A percentile compares a stretch with the other conserved stretches of the same genome.
Conservation (phyloP, 2,329 filamentous ascomycete genomes). For the Diaporthe citrichinensis region DNA sequence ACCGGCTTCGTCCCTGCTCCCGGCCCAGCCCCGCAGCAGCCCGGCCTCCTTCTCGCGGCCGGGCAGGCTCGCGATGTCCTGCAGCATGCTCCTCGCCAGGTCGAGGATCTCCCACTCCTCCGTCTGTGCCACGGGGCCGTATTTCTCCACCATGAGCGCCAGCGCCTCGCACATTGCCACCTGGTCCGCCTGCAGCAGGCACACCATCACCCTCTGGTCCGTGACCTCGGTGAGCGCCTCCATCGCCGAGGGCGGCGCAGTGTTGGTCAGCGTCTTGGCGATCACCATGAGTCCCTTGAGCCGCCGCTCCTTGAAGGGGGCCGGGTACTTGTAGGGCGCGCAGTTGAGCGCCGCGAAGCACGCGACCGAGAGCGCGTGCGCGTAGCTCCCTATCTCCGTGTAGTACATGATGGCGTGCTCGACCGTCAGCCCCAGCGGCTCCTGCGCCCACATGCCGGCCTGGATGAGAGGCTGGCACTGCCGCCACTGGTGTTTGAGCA, state of each 20-base stretch:
- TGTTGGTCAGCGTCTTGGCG: constrained; percentile 66
- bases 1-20: constrained; percentile 55
- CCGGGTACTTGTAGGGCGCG: constrained; percentile 65
- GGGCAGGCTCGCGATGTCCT: constrained; percentile 61
- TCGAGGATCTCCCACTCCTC: constrained; percentile 61
- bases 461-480: constrained; percentile 55
- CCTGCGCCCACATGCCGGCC: constrained; percentile 61
- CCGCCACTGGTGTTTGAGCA: constrained; percentile 54
- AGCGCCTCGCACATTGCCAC: constrained; percentile 68
- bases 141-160: constrained; percentile 61
- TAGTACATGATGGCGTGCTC: constrained; percentile 62
- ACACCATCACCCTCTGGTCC: constrained; percentile 47
- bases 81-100: constrained; percentile 62
- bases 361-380: constrained; percentile 60
- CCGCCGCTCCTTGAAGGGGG: constrained; percentile 65
- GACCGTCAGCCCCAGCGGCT: constrained; percentile 63
- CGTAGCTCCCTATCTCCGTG: constrained; percentile 57
- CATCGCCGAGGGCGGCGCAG: constrained; percentile 56
- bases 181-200: constrained; percentile 63
- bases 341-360: constrained; percentile 63
- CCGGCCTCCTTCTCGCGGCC: constrained; percentile 61
- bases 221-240: constrained; percentile 47
- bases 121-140: constrained; percentile 58
- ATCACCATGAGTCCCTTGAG: constrained; percentile 66
- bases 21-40: constrained; percentile 60